phyloP scores from a whole-genome alignment of 257 asterid species.

The Schizonepeta tenuifolia region DNA sequence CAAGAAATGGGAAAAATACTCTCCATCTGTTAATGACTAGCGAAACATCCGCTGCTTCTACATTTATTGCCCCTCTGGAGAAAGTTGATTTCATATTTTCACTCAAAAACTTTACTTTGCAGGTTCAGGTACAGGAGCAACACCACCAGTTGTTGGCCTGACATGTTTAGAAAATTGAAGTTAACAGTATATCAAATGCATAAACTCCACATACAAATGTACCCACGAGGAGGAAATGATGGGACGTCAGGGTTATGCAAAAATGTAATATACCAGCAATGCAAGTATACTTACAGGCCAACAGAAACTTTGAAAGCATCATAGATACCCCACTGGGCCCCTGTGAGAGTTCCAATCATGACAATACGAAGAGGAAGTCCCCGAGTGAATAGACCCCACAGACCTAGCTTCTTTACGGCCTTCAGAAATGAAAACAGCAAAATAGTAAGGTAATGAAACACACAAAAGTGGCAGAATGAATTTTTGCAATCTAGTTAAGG shows the following conservation, averaged over 20 bases:
- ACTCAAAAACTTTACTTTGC: slow-evolving; percentile 44
- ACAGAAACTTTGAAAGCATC: slow-evolving; percentile 91
- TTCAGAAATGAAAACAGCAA: slow-evolving; percentile 25
- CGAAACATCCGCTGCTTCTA: slow-evolving; percentile 43
- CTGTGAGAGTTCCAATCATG: slow-evolving; percentile 91
- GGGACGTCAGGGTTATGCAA: background rate
- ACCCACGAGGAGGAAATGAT: background rate
- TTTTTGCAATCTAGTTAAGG: background rate
- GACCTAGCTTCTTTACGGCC: slow-evolving; percentile 82
- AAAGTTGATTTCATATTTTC: slow-evolving; percentile 35
- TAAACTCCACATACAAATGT: background rate
- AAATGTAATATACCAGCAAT: background rate
- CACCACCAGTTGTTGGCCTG: slow-evolving; percentile 94
- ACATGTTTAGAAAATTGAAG: slow-evolving; percentile 2
- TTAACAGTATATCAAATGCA: slow-evolving; percentile 13
- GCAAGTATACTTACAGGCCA: slow-evolving; percentile 67
- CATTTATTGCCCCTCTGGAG: slow-evolving; percentile 43
- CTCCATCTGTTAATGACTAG: slow-evolving; percentile 39
- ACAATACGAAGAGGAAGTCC: slow-evolving; percentile 93
- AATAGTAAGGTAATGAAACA: background rate
- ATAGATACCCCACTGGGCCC: slow-evolving; percentile 96
- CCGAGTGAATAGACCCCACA: slow-evolving; percentile 77
- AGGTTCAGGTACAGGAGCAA: slow-evolving; percentile 53
- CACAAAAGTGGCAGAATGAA: background rate
- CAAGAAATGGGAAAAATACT: slow-evolving; percentile 30